phyloP scores from a whole-genome alignment of 768 basidiomycete species.

The Royoungia palumana region DNA sequence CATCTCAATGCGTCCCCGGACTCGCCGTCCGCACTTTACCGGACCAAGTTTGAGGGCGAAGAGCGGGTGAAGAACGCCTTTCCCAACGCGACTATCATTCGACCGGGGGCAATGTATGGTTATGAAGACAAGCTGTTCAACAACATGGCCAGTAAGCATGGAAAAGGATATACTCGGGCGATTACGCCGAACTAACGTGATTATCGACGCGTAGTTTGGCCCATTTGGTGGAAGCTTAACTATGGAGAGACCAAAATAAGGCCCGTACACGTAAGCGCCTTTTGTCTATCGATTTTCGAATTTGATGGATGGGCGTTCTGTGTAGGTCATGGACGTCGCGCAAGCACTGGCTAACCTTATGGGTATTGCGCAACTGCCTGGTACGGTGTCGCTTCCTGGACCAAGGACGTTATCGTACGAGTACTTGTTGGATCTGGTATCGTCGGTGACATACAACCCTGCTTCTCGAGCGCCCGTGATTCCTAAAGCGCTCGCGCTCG shows the following conservation, averaged over 20 bases:
- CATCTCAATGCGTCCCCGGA: constrained; percentile 85
- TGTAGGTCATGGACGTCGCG: constrained; percentile 91
- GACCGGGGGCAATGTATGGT: constrained; percentile 87
- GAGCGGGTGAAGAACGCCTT: constrained; percentile 79
- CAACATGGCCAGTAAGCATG: constrained; percentile 79
- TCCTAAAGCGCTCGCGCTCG: constrained; percentile 67
- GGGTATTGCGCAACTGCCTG: constrained; percentile 54
- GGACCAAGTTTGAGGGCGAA: constrained; percentile 88
- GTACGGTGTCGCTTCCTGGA: constrained; percentile 81
- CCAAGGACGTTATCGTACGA: constrained; percentile 83
- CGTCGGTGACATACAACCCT: constrained; percentile 73
- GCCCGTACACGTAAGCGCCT: constrained; percentile 78
- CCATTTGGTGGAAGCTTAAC: constrained; percentile 94
- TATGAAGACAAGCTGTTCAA: constrained; percentile 92
- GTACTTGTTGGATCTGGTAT: constrained; percentile 74
- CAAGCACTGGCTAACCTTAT: constrained; percentile 83
- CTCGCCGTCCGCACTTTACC: constrained; percentile 82
- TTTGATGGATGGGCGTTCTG: constrained; percentile 17
- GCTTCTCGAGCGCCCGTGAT: constrained; percentile 70
- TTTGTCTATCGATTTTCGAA: constrained; percentile 13
- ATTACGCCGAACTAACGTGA: constrained; percentile 13
- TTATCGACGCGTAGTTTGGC: constrained; percentile 52
- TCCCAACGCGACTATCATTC: constrained; percentile 81
- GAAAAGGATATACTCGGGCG: constrained; percentile 1
- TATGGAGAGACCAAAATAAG: constrained; percentile 80